These are phyloP conservation scores for Leccinum huronense DNA, from an alignment of 1,284 basidiomycete species.

Conservation along the genomic window DNA sequence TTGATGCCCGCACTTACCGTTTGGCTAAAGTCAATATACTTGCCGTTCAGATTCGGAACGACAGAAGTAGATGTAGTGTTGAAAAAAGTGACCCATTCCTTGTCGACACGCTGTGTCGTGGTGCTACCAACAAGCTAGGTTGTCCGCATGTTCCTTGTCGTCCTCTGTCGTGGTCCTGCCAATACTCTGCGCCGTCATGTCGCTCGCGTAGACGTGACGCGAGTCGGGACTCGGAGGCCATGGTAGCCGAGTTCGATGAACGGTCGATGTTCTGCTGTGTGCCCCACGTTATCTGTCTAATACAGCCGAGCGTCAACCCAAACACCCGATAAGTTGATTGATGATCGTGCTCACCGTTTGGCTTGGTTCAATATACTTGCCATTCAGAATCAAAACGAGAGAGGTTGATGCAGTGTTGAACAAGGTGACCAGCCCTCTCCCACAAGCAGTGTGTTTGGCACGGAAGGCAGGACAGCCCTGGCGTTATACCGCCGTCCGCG, in stretches of 20 bases:
- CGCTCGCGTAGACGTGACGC: slow-evolving; percentile 55
- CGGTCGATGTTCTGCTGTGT: slow-evolving; percentile 88
- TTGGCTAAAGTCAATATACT: slow-evolving; percentile 36
- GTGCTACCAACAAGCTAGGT: no score
- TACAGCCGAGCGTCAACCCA: not conserved
- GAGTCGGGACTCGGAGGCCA: slow-evolving; percentile 61
- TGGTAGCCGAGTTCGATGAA: slow-evolving; percentile 66
- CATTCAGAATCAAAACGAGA: slow-evolving; percentile 80
- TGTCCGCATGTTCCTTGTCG: no score
- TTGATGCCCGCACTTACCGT: slow-evolving; percentile 40
- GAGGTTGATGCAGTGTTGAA: slow-evolving; percentile 36
- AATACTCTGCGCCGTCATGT: slow-evolving; percentile 24
- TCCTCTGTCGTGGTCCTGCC: no score
- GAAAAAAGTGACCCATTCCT: no score
- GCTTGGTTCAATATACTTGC: slow-evolving; percentile 79
- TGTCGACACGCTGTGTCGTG: no score
- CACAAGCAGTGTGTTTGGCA: slow-evolving; percentile 38
- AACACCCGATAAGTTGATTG: no score
- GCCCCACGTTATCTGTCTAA: slow-evolving; percentile 86
- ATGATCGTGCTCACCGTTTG: slow-evolving; percentile 46
- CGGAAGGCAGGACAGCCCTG: slow-evolving; percentile 50
- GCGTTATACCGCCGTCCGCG: slow-evolving; percentile 87
- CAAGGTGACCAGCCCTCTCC: slow-evolving; percentile 77
- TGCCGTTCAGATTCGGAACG: no score
- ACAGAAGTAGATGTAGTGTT: no score